Evolutionary conservation across 2,329 filamentous ascomycete genomes (phyloP), one percentile per base, ranked within the genome.

Genomic region (Emericellopsis atlantica): DNA sequence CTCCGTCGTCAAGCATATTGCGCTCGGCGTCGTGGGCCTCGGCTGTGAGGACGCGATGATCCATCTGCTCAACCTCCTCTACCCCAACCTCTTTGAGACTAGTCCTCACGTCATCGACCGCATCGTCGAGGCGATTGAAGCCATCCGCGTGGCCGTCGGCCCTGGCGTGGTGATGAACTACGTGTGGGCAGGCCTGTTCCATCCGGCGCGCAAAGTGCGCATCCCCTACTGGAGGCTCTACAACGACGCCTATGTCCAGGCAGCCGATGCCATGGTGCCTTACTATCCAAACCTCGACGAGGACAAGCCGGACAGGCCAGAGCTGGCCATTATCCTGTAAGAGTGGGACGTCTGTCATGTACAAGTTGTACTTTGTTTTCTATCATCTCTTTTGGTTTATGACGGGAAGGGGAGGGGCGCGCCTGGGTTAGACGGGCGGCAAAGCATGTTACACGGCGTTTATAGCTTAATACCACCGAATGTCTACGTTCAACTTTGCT

Each of bases 31-130:
- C n/a, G 90, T 96, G 39, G 92, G 92, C 29, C 74, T 98, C 4
- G 93, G 93, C 21, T 96, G 90, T 59, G 92, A 98, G 65, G 92
- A 98, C 57, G 92, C 92, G 37, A 96, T 98, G 90, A 74, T 98
- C 37, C 92, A 98, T 65, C 72, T 98, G 22, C 84, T 98, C 49
- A 98, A 98, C 63, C 72, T 98, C 4, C 74, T 98, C 6, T 95
- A 90, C 61, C 93, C 92, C 29, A 98, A 98, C 61, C 74, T 98
- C 42, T 98, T 96, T 62, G 92, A 98, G 64, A 98, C 92, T 5
- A 92, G 84, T 51, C 92, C 92, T 1, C 92, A 98, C 72, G 92
- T 98, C 53, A 98, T 98, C 52, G 92, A 98, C 62, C 81, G 92
- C 36, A 93, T 98, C 50, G 84, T 98, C 48, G 93, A 98, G 61